Evolutionary conservation across 129 eudicot genomes (phyloP), one percentile per base, ranked within the genome.

Genomic region (Saussurea involucrata): DNA sequence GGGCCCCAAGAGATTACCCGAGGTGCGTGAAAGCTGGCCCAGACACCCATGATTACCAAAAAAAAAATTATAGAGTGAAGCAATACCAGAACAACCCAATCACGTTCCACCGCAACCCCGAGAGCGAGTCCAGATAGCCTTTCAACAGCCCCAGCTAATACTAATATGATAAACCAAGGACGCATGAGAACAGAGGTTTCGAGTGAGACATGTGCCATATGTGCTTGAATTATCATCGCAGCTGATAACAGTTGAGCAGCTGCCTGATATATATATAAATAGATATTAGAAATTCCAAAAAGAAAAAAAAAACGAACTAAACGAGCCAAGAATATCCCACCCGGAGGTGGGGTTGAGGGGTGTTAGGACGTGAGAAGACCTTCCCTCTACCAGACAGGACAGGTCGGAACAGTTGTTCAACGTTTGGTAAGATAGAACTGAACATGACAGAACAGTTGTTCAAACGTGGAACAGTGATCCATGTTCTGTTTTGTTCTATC

Each of bases 61-160:
- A 4, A 36, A 11, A 58, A 27, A 63, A 6, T n/a, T n/a, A 37
- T 36, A 28, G 9, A 80, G 37, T 4, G 4, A 68, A 55, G 29
- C 25, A 61, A 24, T 87, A 95, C 98, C 98, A 89, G 72, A 36
- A 95, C 96, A 75, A 95, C 92, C 98, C 98, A 95, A 81, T 95
- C 98, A 73, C 98, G 98, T 85, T 95, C 98, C 71, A 88, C 80
- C 18, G 97, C 98, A 80, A 95, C 97, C 25, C 98, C 98, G 70
- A 95, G 82, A 83, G 97, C 97, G 71, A 95, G 76, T 67, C 98
- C 98, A 69, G 88, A 87, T 68, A 95, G 86, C 83, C 97, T 90
- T 83, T 95, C 98, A 73, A 92, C 84, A 34, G 97, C 96, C 32
- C 95, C 88, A 28, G 96, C 98, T 83, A 95, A 75, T 29, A 92